Base-by-base conservation (phyloP, 345 rosid species). In the Zanthoxylum bungeanum region DNA sequence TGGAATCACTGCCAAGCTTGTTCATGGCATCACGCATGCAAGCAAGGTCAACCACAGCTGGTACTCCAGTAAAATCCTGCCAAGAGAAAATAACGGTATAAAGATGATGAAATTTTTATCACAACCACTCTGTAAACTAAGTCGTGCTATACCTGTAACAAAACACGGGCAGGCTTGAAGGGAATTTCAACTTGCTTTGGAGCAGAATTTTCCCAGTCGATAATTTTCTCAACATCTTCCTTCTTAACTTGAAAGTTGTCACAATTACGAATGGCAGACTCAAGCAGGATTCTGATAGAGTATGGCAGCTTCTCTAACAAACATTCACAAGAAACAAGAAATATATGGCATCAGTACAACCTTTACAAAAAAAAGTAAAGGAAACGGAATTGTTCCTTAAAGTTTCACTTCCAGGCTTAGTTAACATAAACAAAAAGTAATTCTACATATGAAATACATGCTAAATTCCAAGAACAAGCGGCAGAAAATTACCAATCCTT, bases 21-120 rank as follows among this genome's bases (percentile, higher is more conserved):
- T 79, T 85, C 98, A 96, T 93, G 10, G 99, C 99, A 89, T 96
- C 99, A 73, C 99, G 92, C 99, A 96, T 96, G 60, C 93, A 82
- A 74, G 99, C 99, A 66, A 96, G 99, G 76, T 96, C 99, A 60
- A 96, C 98, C 40, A 93, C 99, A 30, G 93, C 99, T 37, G 99
- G 99, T 33, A 96, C 99, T n/a, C 99, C 99, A 69, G 99, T 96
- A 83, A 96, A 93, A 82, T 93, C 99, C 99, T 96, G 86, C 57
- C 47, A 73, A 69, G 59, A 63, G 10, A 76, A 11, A 42, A 74
- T 12, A 34, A 50, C n/a, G 28, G 34, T 73, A 63, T 70, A 75
- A 52, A n/a, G n/a, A 71, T 40, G 67, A 65, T 24, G 25, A 70
- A n/a, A 22, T 27, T 19, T 44, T 28, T 34, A 17, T 9, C n/a